Percentiles rank a stretch among this genome's conserved stretches.
phyloP scores from a whole-genome alignment of 768 basidiomycete species.

The Fomitopsis pulvina region DNA sequence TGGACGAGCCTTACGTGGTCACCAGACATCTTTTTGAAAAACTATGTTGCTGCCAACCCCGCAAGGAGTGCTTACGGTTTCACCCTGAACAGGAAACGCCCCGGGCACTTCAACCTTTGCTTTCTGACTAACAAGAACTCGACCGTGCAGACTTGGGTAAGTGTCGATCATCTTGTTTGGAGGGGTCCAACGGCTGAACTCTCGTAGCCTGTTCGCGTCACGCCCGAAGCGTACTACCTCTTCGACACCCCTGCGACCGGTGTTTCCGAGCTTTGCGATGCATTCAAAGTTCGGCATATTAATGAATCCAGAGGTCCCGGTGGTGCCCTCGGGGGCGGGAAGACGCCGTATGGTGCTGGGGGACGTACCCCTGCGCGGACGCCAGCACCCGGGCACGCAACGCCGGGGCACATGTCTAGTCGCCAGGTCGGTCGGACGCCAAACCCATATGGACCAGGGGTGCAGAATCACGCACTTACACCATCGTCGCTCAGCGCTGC shows the following conservation, averaged over 20 bases:
- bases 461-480: slow-evolving; percentile 26
- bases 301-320: slow-evolving; percentile 63
- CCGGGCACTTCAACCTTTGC: slow-evolving; percentile 90
- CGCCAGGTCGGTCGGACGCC: slow-evolving; percentile 70
- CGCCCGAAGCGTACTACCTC: slow-evolving; percentile 84
- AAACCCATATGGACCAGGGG: slow-evolving; percentile 55
- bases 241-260: slow-evolving; percentile 88
- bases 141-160: slow-evolving; percentile 86
- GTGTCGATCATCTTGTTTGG: slow-evolving; percentile 19
- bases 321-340: slow-evolving; percentile 53
- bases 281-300: slow-evolving; percentile 90
- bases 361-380: slow-evolving; percentile 74
- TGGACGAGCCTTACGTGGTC: not conserved
- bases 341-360: slow-evolving; percentile 65
- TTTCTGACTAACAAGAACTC: slow-evolving; percentile 92
- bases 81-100: slow-evolving; percentile 78
- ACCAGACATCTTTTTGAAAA: slow-evolving; percentile 79
- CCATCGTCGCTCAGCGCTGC: slow-evolving; percentile 27
- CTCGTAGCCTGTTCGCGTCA: slow-evolving; percentile 72
- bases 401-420: slow-evolving; percentile 75
- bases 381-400: slow-evolving; percentile 43
- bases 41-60: slow-evolving; percentile 89
- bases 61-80: slow-evolving; percentile 96
- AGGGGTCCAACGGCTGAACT: not conserved
- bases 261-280: slow-evolving; percentile 91